Conservation (phyloP, 176 grass and related monocot species). For the Triticum aestivum region IWGSC_CS_RefSeq_v2.1 NC_057795.1:458234185-458234684, state of each 20-base stretch:
- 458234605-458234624: not conserved
- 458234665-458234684: not conserved
- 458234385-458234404: conserved; percentile 7
- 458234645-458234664: not conserved
- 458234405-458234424: not conserved
- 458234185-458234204: not conserved
- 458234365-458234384: not conserved
- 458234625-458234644: not conserved
- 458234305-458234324: not conserved
- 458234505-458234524: not conserved
- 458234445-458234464: not conserved
- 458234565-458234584: conserved; percentile 3
- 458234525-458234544: not conserved
- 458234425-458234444: conserved; percentile 12
- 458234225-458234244: not conserved
- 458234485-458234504: not conserved
- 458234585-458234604: not conserved
- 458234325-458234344: not conserved
- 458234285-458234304: not conserved
- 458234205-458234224: conserved; percentile 33
- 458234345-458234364: not conserved
- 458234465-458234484: not conserved
- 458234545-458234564: not conserved
- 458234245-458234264: not conserved
- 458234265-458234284: not conserved